Evolutionary conservation across 768 basidiomycete species (phyloP), one percentile per base, ranked within the genome.

Genomic region (Russula lepida): DNA sequence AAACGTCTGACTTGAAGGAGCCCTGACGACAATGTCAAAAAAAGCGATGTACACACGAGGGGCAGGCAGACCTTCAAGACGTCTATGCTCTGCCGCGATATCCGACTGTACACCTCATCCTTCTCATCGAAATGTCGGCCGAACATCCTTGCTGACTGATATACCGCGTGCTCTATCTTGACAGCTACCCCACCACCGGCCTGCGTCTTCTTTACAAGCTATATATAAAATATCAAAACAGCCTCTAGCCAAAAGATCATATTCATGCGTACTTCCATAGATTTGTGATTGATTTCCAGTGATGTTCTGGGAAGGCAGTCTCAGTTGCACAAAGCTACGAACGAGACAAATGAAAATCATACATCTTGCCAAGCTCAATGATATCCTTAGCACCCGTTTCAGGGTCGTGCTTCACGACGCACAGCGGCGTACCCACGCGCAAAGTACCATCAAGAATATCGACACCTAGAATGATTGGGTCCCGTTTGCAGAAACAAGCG

Each of bases 111-210:
- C 41, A 98, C 72, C 68, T 98, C 97, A 71, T 98, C 95, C 74
- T 95, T 91, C 49, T 98, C 95, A 68, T 90, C 88, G 69, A 94
- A 98, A 74, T 98, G 95, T 66, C 95, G 84, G 6, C 95, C 94
- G 70, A 89, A 98, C 85, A 93, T 88, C 75, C 94, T 95, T 30
- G 93, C 85, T 27, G 89, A 88, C 74, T 98, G 89, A 73, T 98
- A 94, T 12, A 95, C 88, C 4, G 94, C 95, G 72, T 95, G 90
- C 73, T 98, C 97, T 62, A 98, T 98, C 81, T 98, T 99, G 67
- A 98, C 90, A 0, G 97, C 95, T 15, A 98, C 95, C 69, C 97
- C 95, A 51, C 82, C 95, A 68, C 93, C 95, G n/a, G 91, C 85
- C 72, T 98, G 93, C 2, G 85, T 79, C 74, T 92, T 95, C 78